phyloP scores from a whole-genome alignment of 2,329 filamentous ascomycete species.

The Colletotrichum destructivum region DNA sequence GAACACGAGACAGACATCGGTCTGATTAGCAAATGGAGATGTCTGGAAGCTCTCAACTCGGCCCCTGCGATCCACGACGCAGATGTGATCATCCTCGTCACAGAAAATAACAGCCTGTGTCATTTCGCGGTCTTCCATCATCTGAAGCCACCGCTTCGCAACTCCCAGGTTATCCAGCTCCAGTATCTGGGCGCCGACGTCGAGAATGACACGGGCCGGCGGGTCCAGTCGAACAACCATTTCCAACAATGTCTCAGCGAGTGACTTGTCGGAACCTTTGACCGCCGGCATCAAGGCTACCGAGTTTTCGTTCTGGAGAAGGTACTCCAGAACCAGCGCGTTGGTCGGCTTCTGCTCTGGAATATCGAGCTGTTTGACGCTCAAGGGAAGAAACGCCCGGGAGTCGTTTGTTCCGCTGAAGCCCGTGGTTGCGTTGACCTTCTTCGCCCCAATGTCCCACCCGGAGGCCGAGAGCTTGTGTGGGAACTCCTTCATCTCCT shows the following conservation, averaged over 20 bases:
- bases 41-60: slow-evolving; percentile 64
- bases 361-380: slow-evolving; percentile 70
- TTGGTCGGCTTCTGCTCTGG: slow-evolving; percentile 74
- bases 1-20: slow-evolving; percentile 75
- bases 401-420: slow-evolving; percentile 82
- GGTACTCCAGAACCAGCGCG: slow-evolving; percentile 72
- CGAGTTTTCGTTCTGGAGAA: slow-evolving; percentile 69
- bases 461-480: slow-evolving; percentile 76
- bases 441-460: slow-evolving; percentile 73
- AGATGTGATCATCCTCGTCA: slow-evolving; percentile 67
- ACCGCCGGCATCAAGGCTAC: slow-evolving; percentile 50
- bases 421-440: slow-evolving; percentile 68
- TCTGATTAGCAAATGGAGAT: slow-evolving; percentile 70
- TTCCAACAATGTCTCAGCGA: slow-evolving; percentile 61
- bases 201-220: slow-evolving; percentile 72
- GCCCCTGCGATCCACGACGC: slow-evolving; percentile 65
- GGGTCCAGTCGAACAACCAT: slow-evolving; percentile 57
- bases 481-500: slow-evolving; percentile 74
- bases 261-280: slow-evolving; percentile 40
- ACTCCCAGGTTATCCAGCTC: slow-evolving; percentile 73
- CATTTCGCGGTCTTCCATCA: slow-evolving; percentile 24
- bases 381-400: slow-evolving; percentile 69
- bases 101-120: slow-evolving; percentile 71
- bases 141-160: slow-evolving; percentile 67
- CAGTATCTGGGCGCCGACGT: slow-evolving; percentile 80